These are phyloP conservation scores for Aspergillus piperis DNA, from an alignment of 2,329 filamentous ascomycete genomes.

Conservation along the genomic window DNA sequence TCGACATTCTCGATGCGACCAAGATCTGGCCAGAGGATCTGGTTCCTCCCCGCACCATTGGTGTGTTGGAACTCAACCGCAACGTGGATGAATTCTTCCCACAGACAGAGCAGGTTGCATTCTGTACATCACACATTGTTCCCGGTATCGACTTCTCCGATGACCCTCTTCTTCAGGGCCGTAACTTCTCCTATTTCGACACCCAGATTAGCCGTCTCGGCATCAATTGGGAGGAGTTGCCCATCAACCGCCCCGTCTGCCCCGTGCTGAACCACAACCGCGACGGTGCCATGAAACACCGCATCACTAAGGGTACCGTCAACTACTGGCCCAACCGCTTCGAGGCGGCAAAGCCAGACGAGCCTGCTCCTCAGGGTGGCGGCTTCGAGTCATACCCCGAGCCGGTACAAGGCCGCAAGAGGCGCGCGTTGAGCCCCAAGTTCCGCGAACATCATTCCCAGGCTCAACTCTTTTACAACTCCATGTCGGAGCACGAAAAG, in stretches of 20 bases:
- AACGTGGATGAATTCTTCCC: conserved; percentile 81
- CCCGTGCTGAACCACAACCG: conserved; percentile 76
- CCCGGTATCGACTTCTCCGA: conserved; percentile 76
- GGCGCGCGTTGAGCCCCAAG: conserved; percentile 47
- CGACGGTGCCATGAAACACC: conserved; percentile 71
- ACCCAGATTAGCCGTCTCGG: conserved; percentile 67
- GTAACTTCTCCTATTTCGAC: conserved; percentile 63
- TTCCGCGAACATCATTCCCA: conserved; percentile 48
- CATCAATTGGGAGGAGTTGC: conserved; percentile 73
- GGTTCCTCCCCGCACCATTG: conserved; percentile 74
- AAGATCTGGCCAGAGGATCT: conserved; percentile 82
- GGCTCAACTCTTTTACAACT: conserved; percentile 39
- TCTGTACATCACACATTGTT: conserved; percentile 77
- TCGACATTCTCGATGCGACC: conserved; percentile 80
- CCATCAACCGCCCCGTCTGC: conserved; percentile 73
- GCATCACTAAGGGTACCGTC: conserved; percentile 69
- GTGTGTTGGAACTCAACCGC: conserved; percentile 74
- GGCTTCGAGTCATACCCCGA: conserved; percentile 69
- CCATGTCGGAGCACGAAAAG: conserved; percentile 36
- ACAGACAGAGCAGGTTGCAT: conserved; percentile 79
- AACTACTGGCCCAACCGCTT: conserved; percentile 81
- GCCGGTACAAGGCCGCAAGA: conserved; percentile 70
- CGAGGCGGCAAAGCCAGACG: conserved; percentile 60
- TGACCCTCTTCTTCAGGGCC: conserved; percentile 71
- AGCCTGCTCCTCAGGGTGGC: conserved; percentile 58